A percentile compares a stretch with the other conserved stretches of the same genome.
Conservation (phyloP, 2,329 filamentous ascomycete genomes). For the Harringtonia lauricola region DNA sequence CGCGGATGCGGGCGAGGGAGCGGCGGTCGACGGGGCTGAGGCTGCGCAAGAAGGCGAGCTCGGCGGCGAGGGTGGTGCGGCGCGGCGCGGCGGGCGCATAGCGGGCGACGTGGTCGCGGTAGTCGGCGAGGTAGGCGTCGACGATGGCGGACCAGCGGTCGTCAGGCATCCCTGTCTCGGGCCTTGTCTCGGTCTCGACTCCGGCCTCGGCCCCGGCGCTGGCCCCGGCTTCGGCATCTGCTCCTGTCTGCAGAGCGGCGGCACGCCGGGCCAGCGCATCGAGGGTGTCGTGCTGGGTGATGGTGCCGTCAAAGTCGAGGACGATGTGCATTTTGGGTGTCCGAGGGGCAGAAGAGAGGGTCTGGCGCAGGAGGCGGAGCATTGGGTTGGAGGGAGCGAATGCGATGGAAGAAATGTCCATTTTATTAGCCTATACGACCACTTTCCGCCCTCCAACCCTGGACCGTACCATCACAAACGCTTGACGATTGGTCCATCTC, state of each 20-base stretch:
- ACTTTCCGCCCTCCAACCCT: too few relatives aligned
- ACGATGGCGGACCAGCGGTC: slow-evolving; percentile 34
- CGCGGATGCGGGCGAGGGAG: slow-evolving; percentile 33
- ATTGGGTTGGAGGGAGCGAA: neutral
- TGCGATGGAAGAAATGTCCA: neutral
- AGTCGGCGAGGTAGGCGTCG: slow-evolving; percentile 32
- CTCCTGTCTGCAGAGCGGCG: slow-evolving; percentile 24
- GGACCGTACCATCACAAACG: too few relatives aligned
- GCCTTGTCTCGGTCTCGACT: neutral
- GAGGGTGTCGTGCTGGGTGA: slow-evolving; percentile 44
- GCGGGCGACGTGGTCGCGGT: slow-evolving; percentile 16
- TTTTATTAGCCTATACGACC: too few relatives aligned
- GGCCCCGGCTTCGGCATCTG: neutral
- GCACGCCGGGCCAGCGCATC: slow-evolving; percentile 32
- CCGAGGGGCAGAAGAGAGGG: neutral
- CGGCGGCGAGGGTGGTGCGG: slow-evolving; percentile 24
- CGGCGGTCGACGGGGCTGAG: slow-evolving; percentile 31
- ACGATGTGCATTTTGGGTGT: slow-evolving; percentile 29
- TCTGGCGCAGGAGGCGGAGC: neutral
- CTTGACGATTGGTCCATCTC: too few relatives aligned
- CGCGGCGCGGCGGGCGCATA: slow-evolving; percentile 21
- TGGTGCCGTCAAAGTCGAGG: slow-evolving; percentile 50
- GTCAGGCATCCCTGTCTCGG: slow-evolving; percentile 14
- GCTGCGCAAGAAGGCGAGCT: slow-evolving; percentile 31
- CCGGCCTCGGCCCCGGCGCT: neutral